phyloP scores from a whole-genome alignment of 2,329 filamentous ascomycete genomes.

The Fusarium sp. region DNA sequence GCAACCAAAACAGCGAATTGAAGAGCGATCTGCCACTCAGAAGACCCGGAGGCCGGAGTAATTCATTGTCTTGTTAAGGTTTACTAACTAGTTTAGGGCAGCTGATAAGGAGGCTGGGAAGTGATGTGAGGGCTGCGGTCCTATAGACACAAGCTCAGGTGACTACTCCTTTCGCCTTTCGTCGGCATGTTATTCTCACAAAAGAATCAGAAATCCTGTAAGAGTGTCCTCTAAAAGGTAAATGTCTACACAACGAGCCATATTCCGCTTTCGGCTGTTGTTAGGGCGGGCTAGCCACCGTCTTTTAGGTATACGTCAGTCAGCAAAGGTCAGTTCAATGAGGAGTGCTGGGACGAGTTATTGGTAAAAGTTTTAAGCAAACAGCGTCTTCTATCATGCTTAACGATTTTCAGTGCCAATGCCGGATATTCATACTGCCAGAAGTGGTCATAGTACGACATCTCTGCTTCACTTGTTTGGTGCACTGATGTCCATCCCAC shows the following conservation, averaged over 20 bases:
- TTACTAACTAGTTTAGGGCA: background rate
- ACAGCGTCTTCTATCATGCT: too few relatives aligned
- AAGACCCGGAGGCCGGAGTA: rapidly evolving
- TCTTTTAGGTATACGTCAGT: background rate
- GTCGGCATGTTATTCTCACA: background rate
- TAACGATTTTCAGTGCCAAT: background rate
- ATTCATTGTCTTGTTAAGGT: background rate
- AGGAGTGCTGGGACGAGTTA: background rate
- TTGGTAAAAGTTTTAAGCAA: too few relatives aligned
- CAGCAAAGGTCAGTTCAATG: background rate
- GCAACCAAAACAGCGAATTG: background rate
- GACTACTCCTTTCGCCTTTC: background rate
- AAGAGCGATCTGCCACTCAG: background rate
- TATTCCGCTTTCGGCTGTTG: background rate
- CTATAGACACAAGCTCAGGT: background rate
- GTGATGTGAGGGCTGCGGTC: background rate
- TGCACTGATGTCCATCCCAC: background rate
- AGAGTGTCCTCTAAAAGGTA: background rate
- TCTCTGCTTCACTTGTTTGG: background rate
- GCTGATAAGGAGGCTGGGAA: background rate
- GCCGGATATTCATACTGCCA: background rate
- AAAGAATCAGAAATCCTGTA: background rate
- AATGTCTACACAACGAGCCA: background rate
- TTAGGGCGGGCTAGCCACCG: background rate
- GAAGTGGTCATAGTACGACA: background rate